Conservation (phyloP, 176 grass and related monocot species). For the Zoysia pacifica region DNA sequence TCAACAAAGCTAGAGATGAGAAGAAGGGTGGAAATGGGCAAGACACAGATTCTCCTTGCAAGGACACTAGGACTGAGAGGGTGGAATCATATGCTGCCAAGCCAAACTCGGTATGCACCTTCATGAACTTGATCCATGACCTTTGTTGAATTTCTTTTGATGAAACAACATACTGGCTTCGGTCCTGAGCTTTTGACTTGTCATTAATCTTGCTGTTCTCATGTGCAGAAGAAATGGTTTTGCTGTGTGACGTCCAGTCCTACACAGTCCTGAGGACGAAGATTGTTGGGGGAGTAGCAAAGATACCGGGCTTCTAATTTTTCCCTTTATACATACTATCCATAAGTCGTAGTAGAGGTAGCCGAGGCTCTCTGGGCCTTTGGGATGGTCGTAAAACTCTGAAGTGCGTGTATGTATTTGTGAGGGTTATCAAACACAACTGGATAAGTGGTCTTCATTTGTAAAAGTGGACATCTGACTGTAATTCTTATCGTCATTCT, state of each 20-base stretch:
- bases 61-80: slow-evolving; percentile 55
- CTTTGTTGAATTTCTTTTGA: slow-evolving; percentile 1
- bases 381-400: slow-evolving; percentile 52
- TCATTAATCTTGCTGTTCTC: background rate
- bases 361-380: slow-evolving; percentile 17
- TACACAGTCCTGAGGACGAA: slow-evolving; percentile 65
- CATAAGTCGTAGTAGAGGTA: slow-evolving; percentile 61
- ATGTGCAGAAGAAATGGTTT: slow-evolving; percentile 85
- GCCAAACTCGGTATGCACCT: slow-evolving; percentile 56
- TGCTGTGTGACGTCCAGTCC: slow-evolving; percentile 79
- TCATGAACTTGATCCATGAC: background rate
- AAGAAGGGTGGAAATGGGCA: slow-evolving; percentile 70
- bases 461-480: slow-evolving; percentile 40
- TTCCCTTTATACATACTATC: slow-evolving; percentile 68
- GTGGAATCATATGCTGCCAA: slow-evolving; percentile 48
- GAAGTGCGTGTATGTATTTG: slow-evolving; percentile 47
- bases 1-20: slow-evolving; percentile 96
- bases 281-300: background rate
- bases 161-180: background rate
- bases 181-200: background rate
- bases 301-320: slow-evolving; percentile 42
- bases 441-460: slow-evolving; percentile 17
- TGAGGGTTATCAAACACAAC: slow-evolving; percentile 42
- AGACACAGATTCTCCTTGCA: slow-evolving; percentile 62
- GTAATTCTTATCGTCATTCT: slow-evolving; percentile 31